Evolutionary conservation across 345 rosid genomes (phyloP).

Genomic region (Melaleuca alternifolia): DNA sequence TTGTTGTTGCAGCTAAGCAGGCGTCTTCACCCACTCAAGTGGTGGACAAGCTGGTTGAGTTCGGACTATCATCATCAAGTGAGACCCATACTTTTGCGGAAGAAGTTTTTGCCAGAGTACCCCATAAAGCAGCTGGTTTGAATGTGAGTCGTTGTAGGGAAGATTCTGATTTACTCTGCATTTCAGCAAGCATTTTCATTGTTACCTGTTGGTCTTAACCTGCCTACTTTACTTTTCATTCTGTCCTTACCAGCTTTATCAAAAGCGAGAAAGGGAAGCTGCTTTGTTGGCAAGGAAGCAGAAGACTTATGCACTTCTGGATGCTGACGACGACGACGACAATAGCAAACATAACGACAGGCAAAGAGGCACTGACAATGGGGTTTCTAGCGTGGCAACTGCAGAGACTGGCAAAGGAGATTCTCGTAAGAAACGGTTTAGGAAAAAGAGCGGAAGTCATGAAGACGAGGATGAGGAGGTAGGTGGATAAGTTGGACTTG

Average conservation of each 20-base stretch:
- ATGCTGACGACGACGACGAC: constrained; percentile 58
- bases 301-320: constrained; percentile 51
- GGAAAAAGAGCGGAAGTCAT: constrained; percentile 65
- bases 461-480: constrained; percentile 76
- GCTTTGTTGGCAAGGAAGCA: constrained; percentile 73
- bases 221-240: background rate
- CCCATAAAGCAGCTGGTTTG: constrained; percentile 5
- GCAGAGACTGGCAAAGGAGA: constrained; percentile 36
- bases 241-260: constrained; percentile 41
- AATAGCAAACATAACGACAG: constrained; percentile 16
- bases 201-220: constrained; percentile 13
- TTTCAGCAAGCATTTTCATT: background rate
- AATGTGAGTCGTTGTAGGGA: constrained; percentile 33
- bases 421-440: constrained; percentile 55
- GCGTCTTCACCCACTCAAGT: constrained; percentile 54
- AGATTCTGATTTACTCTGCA: constrained; percentile 13
- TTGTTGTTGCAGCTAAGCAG: constrained; percentile 50
- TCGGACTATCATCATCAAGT: background rate
- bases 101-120: constrained; percentile 9
- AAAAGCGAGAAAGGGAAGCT: constrained; percentile 80
- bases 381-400: constrained; percentile 10
- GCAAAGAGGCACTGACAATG: constrained; percentile 8
- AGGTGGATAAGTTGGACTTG: constrained; percentile 6
- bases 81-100: constrained; percentile 6
- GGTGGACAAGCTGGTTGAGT: constrained; percentile 3